A percentile compares a stretch with the other conserved stretches of the same genome.
phyloP scores from a whole-genome alignment of 306 rosid species.

The Lathyrus sativus region DNA sequence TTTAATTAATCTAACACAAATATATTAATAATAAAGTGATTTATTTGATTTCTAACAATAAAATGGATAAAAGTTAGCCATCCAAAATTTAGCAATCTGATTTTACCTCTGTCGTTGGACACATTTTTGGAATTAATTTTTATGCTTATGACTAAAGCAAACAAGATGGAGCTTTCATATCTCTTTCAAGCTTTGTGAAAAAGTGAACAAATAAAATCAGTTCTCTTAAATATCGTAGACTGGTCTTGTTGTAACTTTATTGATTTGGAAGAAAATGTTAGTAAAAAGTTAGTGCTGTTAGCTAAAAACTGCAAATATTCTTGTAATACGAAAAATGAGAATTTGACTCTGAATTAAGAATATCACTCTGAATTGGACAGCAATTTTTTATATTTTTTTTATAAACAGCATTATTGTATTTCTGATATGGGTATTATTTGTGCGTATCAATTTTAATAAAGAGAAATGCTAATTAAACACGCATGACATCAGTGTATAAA shows the following conservation, averaged over 20 bases:
- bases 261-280: background rate
- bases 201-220: background rate
- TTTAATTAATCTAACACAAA: too few relatives aligned
- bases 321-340: too few relatives aligned
- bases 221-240: background rate
- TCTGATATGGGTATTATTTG: background rate
- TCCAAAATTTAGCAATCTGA: background rate
- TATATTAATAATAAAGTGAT: too few relatives aligned
- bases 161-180: background rate
- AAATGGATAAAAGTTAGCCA: too few relatives aligned
- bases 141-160: background rate
- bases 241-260: background rate
- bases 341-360: background rate
- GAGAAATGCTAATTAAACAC: too few relatives aligned
- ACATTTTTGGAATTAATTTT: background rate
- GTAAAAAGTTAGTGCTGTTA: background rate
- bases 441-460: too few relatives aligned
- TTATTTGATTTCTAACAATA: too few relatives aligned
- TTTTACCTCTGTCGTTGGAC: background rate
- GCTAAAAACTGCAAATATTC: background rate
- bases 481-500: too few relatives aligned
- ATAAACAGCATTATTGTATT: background rate
- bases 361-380: background rate
- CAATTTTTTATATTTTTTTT: too few relatives aligned
- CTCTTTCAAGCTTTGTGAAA: background rate